Evolutionary conservation across 1,284 basidiomycete species (phyloP).

Genomic region (Sphagnurus paluster): DNA sequence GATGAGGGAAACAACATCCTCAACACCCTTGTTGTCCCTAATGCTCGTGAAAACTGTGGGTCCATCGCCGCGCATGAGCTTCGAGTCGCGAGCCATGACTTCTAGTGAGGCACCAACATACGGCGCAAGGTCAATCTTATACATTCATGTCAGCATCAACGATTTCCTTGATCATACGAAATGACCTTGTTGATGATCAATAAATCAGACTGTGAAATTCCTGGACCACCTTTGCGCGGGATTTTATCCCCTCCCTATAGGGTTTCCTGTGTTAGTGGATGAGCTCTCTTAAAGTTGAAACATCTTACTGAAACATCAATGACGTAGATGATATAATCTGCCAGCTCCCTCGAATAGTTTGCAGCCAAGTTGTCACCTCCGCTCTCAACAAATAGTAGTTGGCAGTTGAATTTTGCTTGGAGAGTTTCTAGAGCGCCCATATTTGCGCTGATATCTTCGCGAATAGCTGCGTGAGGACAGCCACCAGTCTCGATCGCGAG

Average conservation of each 20-base stretch:
- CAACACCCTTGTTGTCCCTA: conserved; percentile 77
- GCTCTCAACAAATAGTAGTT: conserved; percentile 90
- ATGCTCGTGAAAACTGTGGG: conserved; percentile 93
- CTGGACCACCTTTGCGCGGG: conserved; percentile 95
- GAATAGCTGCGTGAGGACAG: conserved; percentile 93
- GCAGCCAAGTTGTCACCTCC: conserved; percentile 97
- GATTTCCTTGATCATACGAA: background rate
- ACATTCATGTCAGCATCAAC: background rate
- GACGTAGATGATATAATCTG: conserved; percentile 97
- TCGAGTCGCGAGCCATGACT: conserved; percentile 94
- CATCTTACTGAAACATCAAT: conserved; percentile 74
- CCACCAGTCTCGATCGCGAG: conserved; percentile 97
- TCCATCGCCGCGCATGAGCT: conserved; percentile 90
- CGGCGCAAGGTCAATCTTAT: conserved; percentile 87
- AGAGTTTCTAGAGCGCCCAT: conserved; percentile 93
- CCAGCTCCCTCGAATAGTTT: conserved; percentile 94
- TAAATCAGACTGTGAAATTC: conserved; percentile 94
- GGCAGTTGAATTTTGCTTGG: conserved; percentile 86
- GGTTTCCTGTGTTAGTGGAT: too few relatives aligned
- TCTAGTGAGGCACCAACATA: conserved; percentile 92
- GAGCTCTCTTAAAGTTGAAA: background rate
- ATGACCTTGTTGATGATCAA: conserved; percentile 92
- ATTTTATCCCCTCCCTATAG: conserved; percentile 93
- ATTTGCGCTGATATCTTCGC: conserved; percentile 97
- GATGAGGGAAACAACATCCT: conserved; percentile 83